Conservation (phyloP, 495 filamentous ascomycete genomes). For the Aspergillus haitiensis region DNA sequence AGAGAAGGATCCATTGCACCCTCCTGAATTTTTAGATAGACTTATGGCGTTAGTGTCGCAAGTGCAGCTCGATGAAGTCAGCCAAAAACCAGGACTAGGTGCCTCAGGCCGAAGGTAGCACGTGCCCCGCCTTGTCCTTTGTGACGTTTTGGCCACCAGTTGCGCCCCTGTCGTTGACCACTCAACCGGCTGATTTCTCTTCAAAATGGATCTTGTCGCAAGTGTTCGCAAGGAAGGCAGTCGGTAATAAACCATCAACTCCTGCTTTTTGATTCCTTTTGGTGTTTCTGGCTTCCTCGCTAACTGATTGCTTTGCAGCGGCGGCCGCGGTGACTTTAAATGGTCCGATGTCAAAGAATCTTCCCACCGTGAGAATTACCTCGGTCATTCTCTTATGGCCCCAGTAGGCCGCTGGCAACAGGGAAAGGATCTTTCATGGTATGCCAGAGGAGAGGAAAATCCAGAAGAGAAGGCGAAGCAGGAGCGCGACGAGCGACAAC, state of each 20-base stretch:
- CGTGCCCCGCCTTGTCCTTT: constrained; percentile 23
- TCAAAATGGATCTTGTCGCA: constrained; percentile 87
- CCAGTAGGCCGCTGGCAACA: constrained; percentile 96
- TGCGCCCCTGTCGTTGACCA: background rate
- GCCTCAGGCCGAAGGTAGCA: constrained; percentile 28
- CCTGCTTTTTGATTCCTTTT: background rate
- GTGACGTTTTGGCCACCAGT: background rate
- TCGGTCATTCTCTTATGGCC: constrained; percentile 94
- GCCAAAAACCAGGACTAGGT: constrained; percentile 11
- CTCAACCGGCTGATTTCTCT: background rate
- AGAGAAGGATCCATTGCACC: background rate
- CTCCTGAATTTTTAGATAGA: constrained; percentile 6
- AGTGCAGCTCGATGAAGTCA: constrained; percentile 24
- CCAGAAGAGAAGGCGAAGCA: constrained; percentile 60
- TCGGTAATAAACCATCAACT: constrained; percentile 47
- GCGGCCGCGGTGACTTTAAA: constrained; percentile 88
- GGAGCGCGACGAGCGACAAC: constrained; percentile 71
- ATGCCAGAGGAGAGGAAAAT: constrained; percentile 66
- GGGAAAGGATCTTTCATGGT: constrained; percentile 83
- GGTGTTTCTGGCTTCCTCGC: background rate
- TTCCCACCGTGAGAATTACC: constrained; percentile 91
- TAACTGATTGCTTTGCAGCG: constrained; percentile 49
- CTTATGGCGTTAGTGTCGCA: background rate
- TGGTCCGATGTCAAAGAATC: constrained; percentile 93
- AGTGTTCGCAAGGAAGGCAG: constrained; percentile 91